Base-by-base conservation (phyloP, 139 green algal species). In the Picochlorum sp. region DNA sequence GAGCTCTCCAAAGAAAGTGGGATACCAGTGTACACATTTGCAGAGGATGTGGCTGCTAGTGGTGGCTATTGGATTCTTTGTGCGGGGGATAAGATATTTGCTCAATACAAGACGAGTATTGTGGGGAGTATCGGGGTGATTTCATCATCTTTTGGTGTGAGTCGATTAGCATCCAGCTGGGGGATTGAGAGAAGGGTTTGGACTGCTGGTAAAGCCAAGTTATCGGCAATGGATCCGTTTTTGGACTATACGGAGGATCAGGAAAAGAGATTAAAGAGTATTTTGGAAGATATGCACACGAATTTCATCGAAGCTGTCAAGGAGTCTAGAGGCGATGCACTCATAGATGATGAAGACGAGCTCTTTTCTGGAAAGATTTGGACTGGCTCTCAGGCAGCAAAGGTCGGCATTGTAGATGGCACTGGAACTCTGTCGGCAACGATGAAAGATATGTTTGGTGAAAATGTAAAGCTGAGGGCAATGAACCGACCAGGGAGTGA, bases 51-150 rank as follows among this genome's bases (percentile, higher is more conserved):
- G 11, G 72, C 72, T n/a, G 72, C 72, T n/a, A 49, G n/a, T 44
- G 65, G 74, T 38, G 70, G 76, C 16, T 80, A 83, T 34, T 83
- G 76, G 76, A 65, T 83, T 13, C 59, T 80, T 61, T 74, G 62
- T 38, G 72, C 76, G 1, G 76, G 68, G 0, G 68, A 77, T 51
- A 62, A 77, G 41, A 13, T 61, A 2, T 77, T 73, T 31, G 72
- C 68, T 4, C 47, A 41, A 11, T 61, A 38, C 5, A 50, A 51
- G 1, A 75, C 75, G 13, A 75, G 64, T 13, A 18, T 81, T 21
- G 65, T 80, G 28, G 76, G 76, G n/a, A 69, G 49, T 47, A 77
- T 80, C 16, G 71, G 76, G 6, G 76, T 83, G 14, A 71, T 83
- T 13, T 55, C 45, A 0, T 30, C 63, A 6, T 66, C 57, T 3